These are phyloP conservation scores for Pseudogymnoascus destructans DNA, from an alignment of 2,329 filamentous ascomycete species.

Conservation along the genomic window DNA sequence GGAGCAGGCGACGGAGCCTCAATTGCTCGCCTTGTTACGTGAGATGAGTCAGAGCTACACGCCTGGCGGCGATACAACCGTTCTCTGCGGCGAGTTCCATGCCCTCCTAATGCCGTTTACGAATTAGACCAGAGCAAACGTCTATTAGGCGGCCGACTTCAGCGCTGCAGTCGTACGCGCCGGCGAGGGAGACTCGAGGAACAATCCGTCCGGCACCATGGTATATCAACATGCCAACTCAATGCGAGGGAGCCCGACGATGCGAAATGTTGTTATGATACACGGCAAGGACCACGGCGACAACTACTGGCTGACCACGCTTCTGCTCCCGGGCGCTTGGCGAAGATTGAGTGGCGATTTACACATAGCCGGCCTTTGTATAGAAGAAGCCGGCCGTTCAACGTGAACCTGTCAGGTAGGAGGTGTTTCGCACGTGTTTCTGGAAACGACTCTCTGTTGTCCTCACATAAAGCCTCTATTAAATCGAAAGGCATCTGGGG, in stretches of 20 bases:
- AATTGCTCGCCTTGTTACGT: constrained; percentile 28
- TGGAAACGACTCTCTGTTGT: too few relatives aligned
- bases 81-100: constrained; percentile 26
- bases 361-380: too few relatives aligned
- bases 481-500: too few relatives aligned
- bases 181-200: not conserved
- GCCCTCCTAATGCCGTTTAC: constrained; percentile 27
- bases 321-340: constrained; percentile 18
- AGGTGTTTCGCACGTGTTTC: too few relatives aligned
- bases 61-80: constrained; percentile 18
- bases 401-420: too few relatives aligned
- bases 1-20: constrained; percentile 27
- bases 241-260: not conserved
- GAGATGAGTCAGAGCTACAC: constrained; percentile 16
- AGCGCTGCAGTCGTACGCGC: constrained; percentile 13
- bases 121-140: constrained; percentile 30
- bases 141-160: constrained; percentile 30
- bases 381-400: too few relatives aligned
- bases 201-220: constrained; percentile 10
- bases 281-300: constrained; percentile 24
- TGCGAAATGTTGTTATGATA: constrained; percentile 17
- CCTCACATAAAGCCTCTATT: too few relatives aligned
- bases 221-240: constrained; percentile 10
- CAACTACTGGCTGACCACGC: constrained; percentile 25
- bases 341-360: constrained; percentile 17